Conservation (phyloP, 2,329 filamentous ascomycete species). For the Huntiella omanensis region DNA sequence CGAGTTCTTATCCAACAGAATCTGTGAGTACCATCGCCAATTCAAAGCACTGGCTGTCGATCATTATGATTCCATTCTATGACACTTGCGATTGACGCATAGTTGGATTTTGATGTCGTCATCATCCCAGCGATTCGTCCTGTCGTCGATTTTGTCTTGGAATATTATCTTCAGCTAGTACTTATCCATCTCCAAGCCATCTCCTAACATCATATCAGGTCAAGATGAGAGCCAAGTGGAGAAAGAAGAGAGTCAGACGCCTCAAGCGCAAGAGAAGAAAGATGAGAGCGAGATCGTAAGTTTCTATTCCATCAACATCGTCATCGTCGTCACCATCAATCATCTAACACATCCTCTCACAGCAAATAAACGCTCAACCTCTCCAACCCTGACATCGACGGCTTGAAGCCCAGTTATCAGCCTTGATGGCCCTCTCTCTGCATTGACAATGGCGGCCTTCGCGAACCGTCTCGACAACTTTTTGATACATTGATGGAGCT, state of each 20-base stretch:
- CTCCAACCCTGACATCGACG: slow-evolving; percentile 32
- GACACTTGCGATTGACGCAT: not conserved
- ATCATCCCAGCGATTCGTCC: not conserved
- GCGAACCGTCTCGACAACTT: not conserved
- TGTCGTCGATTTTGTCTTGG: not conserved
- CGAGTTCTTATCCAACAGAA: slow-evolving; percentile 9
- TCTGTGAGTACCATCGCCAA: slow-evolving; percentile 8
- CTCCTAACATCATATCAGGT: slow-evolving; percentile 17
- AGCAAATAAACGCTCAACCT: slow-evolving; percentile 51
- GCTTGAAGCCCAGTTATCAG: slow-evolving; percentile 3
- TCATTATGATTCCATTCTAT: too few relatives aligned
- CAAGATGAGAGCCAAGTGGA: slow-evolving; percentile 93
- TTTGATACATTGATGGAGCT: slow-evolving; percentile 4
- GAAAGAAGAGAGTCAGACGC: slow-evolving; percentile 98
- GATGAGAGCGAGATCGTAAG: slow-evolving; percentile 94
- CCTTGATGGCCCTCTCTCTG: not conserved
- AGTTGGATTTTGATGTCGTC: not conserved
- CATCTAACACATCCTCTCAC: slow-evolving; percentile 10
- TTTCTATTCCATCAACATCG: slow-evolving; percentile 14
- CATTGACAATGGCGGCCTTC: not conserved
- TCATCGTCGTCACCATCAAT: not conserved
- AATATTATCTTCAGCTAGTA: not conserved
- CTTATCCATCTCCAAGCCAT: not conserved
- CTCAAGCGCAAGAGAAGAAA: slow-evolving; percentile 99
- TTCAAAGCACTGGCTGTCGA: too few relatives aligned